Percentiles rank a stretch among this genome's conserved stretches.
phyloP scores from a whole-genome alignment of 2,329 filamentous ascomycete species.

The Fusarium tjaetaba region DNA sequence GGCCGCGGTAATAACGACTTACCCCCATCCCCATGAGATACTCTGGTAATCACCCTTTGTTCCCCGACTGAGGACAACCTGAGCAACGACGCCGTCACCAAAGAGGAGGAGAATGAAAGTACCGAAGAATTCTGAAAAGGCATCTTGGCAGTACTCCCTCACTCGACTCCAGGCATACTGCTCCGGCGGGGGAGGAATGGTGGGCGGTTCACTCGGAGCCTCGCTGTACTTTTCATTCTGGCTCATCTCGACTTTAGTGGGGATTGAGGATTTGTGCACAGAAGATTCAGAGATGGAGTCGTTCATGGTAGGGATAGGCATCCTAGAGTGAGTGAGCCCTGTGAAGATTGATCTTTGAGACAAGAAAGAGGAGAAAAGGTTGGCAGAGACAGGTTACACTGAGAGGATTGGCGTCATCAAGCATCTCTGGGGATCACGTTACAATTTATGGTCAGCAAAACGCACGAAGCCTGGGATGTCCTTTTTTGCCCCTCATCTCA shows the following conservation, averaged over 20 bases:
- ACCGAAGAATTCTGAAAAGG: constrained; percentile 74
- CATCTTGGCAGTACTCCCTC: constrained; percentile 63
- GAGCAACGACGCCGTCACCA: constrained; percentile 76
- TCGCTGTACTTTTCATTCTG: constrained; percentile 38
- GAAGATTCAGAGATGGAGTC: constrained; percentile 50
- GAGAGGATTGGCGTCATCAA: constrained; percentile 24
- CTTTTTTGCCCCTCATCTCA: constrained; percentile 19
- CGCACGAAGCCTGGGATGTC: not conserved
- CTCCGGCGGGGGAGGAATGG: constrained; percentile 34
- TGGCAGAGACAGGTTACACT: constrained; percentile 13
- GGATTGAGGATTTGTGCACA: constrained; percentile 45
- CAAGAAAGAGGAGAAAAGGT: constrained; percentile 5
- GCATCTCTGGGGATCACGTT: constrained; percentile 35
- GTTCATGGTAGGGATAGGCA: constrained; percentile 44
- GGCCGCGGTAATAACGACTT: constrained; percentile 37
- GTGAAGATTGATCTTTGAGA: not conserved
- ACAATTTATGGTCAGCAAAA: constrained; percentile 39
- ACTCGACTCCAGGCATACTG: constrained; percentile 61
- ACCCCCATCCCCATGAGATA: constrained; percentile 62
- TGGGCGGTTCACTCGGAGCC: constrained; percentile 23
- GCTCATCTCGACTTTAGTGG: constrained; percentile 48
- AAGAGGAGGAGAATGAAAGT: constrained; percentile 76
- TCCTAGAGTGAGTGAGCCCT: constrained; percentile 18
- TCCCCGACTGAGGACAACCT: constrained; percentile 67
- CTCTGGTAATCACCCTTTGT: constrained; percentile 61